These are phyloP conservation scores for Macrotyloma uniflorum DNA, from an alignment of 306 rosid genomes.

Conservation along the genomic window DNA sequence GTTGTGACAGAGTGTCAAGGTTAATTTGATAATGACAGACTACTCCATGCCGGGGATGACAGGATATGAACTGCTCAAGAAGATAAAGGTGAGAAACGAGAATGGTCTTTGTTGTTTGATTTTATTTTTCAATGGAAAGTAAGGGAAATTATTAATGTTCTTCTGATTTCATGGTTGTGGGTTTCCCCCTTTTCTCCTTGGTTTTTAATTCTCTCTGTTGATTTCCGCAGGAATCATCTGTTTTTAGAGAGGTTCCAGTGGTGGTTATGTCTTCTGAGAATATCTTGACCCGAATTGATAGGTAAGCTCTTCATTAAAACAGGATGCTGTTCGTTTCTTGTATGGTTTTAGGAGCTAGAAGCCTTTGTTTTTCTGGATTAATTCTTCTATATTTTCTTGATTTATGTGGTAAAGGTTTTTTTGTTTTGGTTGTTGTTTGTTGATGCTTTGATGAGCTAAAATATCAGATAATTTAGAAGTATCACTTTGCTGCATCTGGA, in stretches of 20 bases:
- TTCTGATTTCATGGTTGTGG: not conserved
- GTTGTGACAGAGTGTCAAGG: constrained; percentile 66
- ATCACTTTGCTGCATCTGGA: not conserved
- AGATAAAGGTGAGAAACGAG: constrained; percentile 69
- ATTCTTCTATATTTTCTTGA: not conserved
- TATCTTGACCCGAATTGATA: constrained; percentile 81
- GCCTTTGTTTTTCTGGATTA: constrained; percentile 2
- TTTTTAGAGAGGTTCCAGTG: constrained; percentile 86
- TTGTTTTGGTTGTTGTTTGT: constrained; percentile 22
- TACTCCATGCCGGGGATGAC: constrained; percentile 99
- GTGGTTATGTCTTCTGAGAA: constrained; percentile 98
- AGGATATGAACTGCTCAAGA: constrained; percentile 88
- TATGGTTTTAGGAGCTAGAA: constrained; percentile 1
- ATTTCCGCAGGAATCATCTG: constrained; percentile 79
- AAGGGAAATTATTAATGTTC: not conserved
- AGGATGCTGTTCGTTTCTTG: not conserved
- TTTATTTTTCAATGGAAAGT: not conserved
- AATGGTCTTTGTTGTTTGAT: not conserved
- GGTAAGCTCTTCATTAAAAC: constrained; percentile 52
- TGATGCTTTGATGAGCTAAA: constrained; percentile 8
- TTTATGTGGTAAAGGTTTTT: not conserved
- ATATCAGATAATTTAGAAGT: not conserved
- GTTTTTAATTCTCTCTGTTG: constrained; percentile 11
- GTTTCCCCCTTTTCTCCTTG: not conserved
- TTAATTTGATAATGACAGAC: constrained; percentile 93